A percentile compares a stretch with the other conserved stretches of the same genome.
These are phyloP conservation scores for Leucoagaricus sp. DNA, from an alignment of 1,284 basidiomycete genomes.

Conservation along the genomic window DNA sequence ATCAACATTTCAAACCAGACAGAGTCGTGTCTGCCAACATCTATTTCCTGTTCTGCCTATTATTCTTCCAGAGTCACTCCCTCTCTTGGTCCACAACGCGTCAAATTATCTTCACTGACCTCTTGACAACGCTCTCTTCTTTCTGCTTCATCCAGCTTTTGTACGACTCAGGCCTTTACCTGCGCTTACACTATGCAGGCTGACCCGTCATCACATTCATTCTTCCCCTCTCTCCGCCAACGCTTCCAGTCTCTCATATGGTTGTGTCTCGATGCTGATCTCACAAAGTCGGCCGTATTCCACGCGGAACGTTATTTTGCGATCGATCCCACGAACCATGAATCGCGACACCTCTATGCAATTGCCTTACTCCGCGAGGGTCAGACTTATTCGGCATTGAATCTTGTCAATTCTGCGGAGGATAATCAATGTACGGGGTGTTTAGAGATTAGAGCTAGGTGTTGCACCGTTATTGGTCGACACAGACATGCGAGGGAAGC, in stretches of 20 bases:
- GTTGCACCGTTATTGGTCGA: constrained; percentile 71
- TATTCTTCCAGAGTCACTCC: background rate
- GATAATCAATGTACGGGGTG: constrained; percentile 73
- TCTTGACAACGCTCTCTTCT: background rate
- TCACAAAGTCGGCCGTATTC: constrained; percentile 75
- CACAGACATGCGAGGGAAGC: constrained; percentile 73
- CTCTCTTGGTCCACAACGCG: constrained; percentile 11
- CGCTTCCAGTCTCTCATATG: constrained; percentile 72
- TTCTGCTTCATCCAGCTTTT: constrained; percentile 3
- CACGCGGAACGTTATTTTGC: constrained; percentile 81
- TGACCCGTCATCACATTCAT: constrained; percentile 37
- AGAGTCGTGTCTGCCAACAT: constrained; percentile 14
- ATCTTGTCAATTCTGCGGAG: constrained; percentile 62
- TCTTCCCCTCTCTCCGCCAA: constrained; percentile 56
- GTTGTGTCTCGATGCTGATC: constrained; percentile 77
- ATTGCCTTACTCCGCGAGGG: constrained; percentile 72
- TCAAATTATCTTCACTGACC: constrained; percentile 15
- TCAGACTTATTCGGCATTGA: constrained; percentile 77
- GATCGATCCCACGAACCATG: constrained; percentile 69
- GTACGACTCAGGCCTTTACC: constrained; percentile 6
- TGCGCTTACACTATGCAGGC: constrained; percentile 46
- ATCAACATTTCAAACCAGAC: constrained; percentile 27
- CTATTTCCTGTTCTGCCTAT: constrained; percentile 7
- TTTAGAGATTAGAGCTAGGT: constrained; percentile 77
- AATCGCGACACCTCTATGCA: constrained; percentile 84